Evolutionary conservation across 2,329 filamentous ascomycete species (phyloP), one percentile per base, ranked within the genome.

Genomic region (Didymella exigua): DNA sequence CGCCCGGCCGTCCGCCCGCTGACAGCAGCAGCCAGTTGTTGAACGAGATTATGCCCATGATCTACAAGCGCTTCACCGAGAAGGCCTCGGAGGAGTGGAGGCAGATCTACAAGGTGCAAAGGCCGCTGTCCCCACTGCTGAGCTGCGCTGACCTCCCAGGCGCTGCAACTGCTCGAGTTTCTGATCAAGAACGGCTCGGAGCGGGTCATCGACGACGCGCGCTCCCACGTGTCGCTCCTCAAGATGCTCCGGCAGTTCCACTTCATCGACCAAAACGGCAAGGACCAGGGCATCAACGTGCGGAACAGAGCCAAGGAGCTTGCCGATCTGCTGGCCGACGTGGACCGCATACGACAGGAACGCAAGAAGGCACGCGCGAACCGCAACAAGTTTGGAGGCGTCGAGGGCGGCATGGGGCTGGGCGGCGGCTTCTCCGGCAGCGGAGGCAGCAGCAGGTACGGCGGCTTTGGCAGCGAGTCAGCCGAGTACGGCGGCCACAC

Each of bases 21-120:
- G 52, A 75, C 68, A 41, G 16, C 6, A 36, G 53, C 72, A 97
- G 93, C 75, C 92, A 96, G 86, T 86, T 93, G 47, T 86, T 99
- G 53, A 98, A 98, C 77, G 95, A 99, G 77, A 98, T 99, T 74
- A 99, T 99, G 95, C 95, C 95, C 63, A 95, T 99, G 91, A 96
- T 99, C 73, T 99, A 99, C 81, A 95, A 96, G 72, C 90, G 95
- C 62, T 99, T 99, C 77, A 99, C 95, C 58, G 95, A 99, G 76
- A 99, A 99, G 81, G 85, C 92, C 7, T 93, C 95, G 51, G 95
- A 99, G 75, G 95, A 99, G 79, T 99, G 95, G 95, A 86, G 95
- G 65, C 95, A 99, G 77, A 99, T 99, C 72, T 99, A 99, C 84
- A 99, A 99, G 82, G 89, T 91, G 58, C 69, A 53, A 56, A 13